Percentiles rank a stretch among this genome's conserved stretches.
Conservation (phyloP, 163 green algal genomes). For the Chlamydomonas reinhardtii region DNA sequence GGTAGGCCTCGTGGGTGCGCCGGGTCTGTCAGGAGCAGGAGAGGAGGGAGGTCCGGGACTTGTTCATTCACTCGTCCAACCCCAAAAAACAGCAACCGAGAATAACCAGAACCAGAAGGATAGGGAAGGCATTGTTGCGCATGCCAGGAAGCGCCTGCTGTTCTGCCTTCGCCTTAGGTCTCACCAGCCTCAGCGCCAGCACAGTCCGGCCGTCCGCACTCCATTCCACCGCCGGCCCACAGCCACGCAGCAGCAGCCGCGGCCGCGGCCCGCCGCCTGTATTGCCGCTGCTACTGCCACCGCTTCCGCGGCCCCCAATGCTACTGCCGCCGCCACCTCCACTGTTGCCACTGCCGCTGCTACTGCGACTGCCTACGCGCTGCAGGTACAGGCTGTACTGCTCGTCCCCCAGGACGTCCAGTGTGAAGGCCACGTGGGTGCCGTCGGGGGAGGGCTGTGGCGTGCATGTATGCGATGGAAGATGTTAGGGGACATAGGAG, state of each 20-base stretch:
- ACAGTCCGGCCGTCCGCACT: neutral
- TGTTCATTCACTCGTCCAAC: no score
- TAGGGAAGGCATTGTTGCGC: neutral
- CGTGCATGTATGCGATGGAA: no score
- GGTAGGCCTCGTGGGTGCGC: conserved; percentile 27
- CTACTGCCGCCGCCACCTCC: neutral
- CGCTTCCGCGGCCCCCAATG: no score
- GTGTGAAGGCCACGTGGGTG: conserved; percentile 21
- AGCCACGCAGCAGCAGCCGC: neutral
- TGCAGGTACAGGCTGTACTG: conserved; percentile 25
- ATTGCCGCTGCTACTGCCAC: neutral
- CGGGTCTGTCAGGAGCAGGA: neutral
- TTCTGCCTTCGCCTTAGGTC: no score
- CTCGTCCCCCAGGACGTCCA: conserved; percentile 33
- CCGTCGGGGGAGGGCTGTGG: conserved; percentile 34
- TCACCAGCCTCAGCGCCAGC: conserved; percentile 29
- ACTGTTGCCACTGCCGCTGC: neutral
- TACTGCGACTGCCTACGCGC: neutral
- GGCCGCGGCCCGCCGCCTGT: neutral
- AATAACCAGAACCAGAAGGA: no score
- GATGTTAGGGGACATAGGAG: no score
- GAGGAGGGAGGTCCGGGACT: no score
- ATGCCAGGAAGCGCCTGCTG: no score
- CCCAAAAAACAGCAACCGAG: no score
- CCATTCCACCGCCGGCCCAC: conserved; percentile 3